phyloP scores from a whole-genome alignment of 805 yeast genomes.

The Candida berthetii region DNA sequence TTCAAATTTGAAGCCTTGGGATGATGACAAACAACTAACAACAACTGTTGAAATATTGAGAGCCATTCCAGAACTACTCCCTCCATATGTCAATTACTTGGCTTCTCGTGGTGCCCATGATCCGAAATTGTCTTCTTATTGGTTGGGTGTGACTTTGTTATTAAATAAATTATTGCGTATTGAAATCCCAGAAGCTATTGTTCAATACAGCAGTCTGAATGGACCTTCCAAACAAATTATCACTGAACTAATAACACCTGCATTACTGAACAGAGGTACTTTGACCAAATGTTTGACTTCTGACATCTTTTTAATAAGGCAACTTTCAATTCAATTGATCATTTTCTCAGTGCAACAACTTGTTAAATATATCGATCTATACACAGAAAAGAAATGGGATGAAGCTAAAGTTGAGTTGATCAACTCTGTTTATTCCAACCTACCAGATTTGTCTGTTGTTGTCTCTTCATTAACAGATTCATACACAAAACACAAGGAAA shows the following conservation, averaged over 20 bases:
- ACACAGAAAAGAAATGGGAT: slow-evolving; percentile 34
- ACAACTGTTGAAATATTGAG: slow-evolving; percentile 44
- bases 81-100: slow-evolving; percentile 59
- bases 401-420: slow-evolving; percentile 26
- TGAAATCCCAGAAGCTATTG: slow-evolving; percentile 41
- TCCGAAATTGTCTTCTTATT: slow-evolving; percentile 74
- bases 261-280: slow-evolving; percentile 51
- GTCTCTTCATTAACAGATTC: slow-evolving; percentile 37
- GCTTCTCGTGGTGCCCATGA: slow-evolving; percentile 68
- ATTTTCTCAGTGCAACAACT: slow-evolving; percentile 49
- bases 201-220: slow-evolving; percentile 12
- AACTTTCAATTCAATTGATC: slow-evolving; percentile 57
- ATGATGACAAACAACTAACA: slow-evolving; percentile 55
- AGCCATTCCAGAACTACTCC: slow-evolving; percentile 61
- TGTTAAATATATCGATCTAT: slow-evolving; percentile 29
- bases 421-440: slow-evolving; percentile 22
- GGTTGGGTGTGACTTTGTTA: slow-evolving; percentile 70
- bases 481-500: slow-evolving; percentile 26
- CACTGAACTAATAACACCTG: slow-evolving; percentile 56
- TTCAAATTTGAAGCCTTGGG: slow-evolving; percentile 75
- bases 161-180: slow-evolving; percentile 53
- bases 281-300: slow-evolving; percentile 53
- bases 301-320: slow-evolving; percentile 47
- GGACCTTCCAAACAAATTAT: slow-evolving; percentile 31
- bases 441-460: slow-evolving; percentile 48